Evolutionary conservation across 2,329 filamentous ascomycete genomes (phyloP).

Genomic region (Amauroascus verrucosus): DNA sequence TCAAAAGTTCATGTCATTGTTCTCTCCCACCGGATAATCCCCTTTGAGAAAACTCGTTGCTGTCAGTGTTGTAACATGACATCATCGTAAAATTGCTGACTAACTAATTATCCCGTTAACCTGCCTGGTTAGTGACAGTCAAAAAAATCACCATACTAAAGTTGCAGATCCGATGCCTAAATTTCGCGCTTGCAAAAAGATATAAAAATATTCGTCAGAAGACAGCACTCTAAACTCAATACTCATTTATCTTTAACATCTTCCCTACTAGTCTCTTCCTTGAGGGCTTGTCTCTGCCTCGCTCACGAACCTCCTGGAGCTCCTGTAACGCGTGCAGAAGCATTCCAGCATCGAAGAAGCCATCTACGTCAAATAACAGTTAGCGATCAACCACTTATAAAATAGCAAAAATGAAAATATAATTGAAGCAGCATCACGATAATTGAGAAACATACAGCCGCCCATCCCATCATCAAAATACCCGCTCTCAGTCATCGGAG

Average conservation of each 20-base stretch:
- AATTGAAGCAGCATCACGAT: not conserved
- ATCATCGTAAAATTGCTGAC: not conserved
- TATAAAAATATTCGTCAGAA: not conserved
- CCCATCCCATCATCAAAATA: conserved; percentile 65
- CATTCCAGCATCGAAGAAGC: conserved; percentile 97
- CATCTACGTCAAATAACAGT: conserved; percentile 48
- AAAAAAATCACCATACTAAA: too few relatives aligned
- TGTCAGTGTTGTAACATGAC: not conserved
- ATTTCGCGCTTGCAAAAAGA: not conserved
- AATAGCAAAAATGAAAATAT: not conserved
- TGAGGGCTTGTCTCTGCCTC: conserved; percentile 28
- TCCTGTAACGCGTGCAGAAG: conserved; percentile 77
- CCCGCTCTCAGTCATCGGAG: conserved; percentile 40
- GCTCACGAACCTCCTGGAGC: conserved; percentile 27
- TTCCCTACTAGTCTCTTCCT: conserved; percentile 38
- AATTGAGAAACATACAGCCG: conserved; percentile 62
- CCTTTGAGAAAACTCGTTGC: not conserved
- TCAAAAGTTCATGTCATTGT: too few relatives aligned
- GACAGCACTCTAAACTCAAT: too few relatives aligned
- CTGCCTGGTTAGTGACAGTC: too few relatives aligned
- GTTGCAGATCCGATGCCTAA: not conserved
- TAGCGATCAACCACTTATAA: conserved; percentile 10
- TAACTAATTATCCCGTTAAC: too few relatives aligned
- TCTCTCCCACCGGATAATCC: too few relatives aligned
- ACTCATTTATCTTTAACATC: conserved; percentile 40